These are phyloP conservation scores for Apiospora rasikravindrae DNA, from an alignment of 2,329 filamentous ascomycete species.

Conservation along the genomic window DNA sequence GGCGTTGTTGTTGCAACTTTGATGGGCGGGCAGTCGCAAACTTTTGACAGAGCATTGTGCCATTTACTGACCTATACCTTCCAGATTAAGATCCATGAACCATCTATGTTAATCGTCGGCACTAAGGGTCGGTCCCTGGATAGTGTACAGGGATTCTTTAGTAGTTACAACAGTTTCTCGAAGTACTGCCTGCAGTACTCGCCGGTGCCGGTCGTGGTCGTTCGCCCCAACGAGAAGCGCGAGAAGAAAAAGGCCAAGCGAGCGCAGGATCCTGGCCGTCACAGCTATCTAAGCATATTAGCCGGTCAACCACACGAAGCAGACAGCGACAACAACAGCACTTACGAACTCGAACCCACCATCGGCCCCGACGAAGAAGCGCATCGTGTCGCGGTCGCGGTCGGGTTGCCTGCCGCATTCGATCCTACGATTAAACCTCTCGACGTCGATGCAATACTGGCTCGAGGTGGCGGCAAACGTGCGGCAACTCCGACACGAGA, in stretches of 20 bases:
- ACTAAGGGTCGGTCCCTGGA: constrained; percentile 84
- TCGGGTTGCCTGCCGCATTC: constrained; percentile 66
- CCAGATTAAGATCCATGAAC: constrained; percentile 90
- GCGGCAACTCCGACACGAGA: constrained; percentile 29
- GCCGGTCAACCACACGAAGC: constrained; percentile 65
- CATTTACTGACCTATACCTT: not conserved
- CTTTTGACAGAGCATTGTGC: not conserved
- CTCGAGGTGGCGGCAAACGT: constrained; percentile 29
- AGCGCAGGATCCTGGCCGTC: constrained; percentile 73
- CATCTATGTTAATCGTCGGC: constrained; percentile 88
- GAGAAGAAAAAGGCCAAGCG: constrained; percentile 90
- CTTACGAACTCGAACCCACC: constrained; percentile 60
- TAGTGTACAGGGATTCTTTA: constrained; percentile 84
- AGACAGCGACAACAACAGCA: constrained; percentile 57
- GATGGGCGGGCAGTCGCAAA: not conserved
- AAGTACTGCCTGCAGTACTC: constrained; percentile 96
- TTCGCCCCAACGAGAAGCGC: constrained; percentile 84
- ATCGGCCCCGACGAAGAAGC: constrained; percentile 67
- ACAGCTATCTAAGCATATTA: constrained; percentile 79
- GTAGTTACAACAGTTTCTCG: constrained; percentile 79
- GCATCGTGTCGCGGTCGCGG: constrained; percentile 66
- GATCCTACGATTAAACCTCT: constrained; percentile 68
- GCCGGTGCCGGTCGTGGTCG: constrained; percentile 90
- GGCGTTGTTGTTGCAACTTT: not conserved
- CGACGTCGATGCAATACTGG: constrained; percentile 39